Evolutionary conservation across 164 flowering plant genomes (phyloP), one percentile per base, ranked within the genome.

Genomic region (Santalum album): DNA sequence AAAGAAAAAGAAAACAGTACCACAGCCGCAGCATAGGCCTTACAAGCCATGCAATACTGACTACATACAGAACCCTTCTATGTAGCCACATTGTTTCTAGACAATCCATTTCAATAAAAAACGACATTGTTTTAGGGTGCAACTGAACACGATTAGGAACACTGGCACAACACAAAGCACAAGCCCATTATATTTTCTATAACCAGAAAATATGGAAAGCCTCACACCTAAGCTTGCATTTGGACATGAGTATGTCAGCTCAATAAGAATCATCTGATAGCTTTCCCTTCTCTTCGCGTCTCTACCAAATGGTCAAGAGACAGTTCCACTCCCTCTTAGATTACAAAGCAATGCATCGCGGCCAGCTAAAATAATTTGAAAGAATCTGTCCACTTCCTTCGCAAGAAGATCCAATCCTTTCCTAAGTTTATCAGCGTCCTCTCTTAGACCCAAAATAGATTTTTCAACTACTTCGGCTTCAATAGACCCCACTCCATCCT

Each of bases 271-370:
- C 61, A 71, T 52, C 67, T 62, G 29, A 64, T 48, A 43, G 59
- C 46, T 32, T 65, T 70, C 42, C 42, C 62, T 51, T 51, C 68
- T 10, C 40, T 57, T 18, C 65, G 66, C 20, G 49, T 60, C 54
- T 60, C 71, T 32, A 39, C 18, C 32, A 29, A 44, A 1, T 53
- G 39, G 54, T 63, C 67, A 43, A 78, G 39, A 12, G n/a, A 53
- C 44, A 17, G 60, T 49, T 54, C 54, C 66, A 46, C 51, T 54
- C 12, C 57, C 66, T 63, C 98, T 79, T 7, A 91, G 71, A 57
- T 74, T 84, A 60, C 75, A 59, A 53, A 92, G 94, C 76, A 88
- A 72, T 25, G 86, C 83, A 75, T 89, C 90, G 34, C 98, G 90
- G n/a, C 98, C 90, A 1, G 70, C 49, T 48, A 92, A 65, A 63